These are phyloP conservation scores for Lecanosticta acicola DNA, from an alignment of 2,329 filamentous ascomycete genomes.

Conservation along the genomic window DNA sequence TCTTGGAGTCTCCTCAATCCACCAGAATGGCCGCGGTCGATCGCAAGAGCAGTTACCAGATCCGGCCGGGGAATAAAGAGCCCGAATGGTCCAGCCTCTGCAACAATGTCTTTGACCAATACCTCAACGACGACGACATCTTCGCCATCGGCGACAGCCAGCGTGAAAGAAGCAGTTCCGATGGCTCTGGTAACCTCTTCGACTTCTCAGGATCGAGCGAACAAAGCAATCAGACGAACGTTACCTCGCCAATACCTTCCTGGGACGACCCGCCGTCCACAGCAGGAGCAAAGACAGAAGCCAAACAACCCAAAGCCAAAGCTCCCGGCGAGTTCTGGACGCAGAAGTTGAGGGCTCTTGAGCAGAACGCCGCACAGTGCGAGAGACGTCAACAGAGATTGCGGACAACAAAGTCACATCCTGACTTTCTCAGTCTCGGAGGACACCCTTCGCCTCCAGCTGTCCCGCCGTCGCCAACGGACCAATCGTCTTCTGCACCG, in stretches of 20 bases:
- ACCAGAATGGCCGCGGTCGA: constrained; percentile 20
- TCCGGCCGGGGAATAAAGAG: constrained; percentile 48
- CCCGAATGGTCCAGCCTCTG: constrained; percentile 52
- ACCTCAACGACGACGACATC: constrained; percentile 52
- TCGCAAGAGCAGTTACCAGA: constrained; percentile 27
- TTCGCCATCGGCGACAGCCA: constrained; percentile 44
- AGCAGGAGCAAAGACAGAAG: constrained; percentile 16
- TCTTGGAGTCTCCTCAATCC: background rate
- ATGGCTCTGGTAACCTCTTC: constrained; percentile 45
- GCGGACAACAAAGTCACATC: constrained; percentile 29
- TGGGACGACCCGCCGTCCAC: constrained; percentile 30
- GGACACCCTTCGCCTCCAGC: constrained; percentile 33
- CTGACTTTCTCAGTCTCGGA: constrained; percentile 34
- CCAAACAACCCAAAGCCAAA: constrained; percentile 35
- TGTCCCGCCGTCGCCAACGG: constrained; percentile 24
- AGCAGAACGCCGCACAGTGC: constrained; percentile 45
- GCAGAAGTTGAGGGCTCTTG: constrained; percentile 47
- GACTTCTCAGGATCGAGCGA: constrained; percentile 47
- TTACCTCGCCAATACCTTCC: constrained; percentile 46
- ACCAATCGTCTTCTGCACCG: constrained; percentile 28
- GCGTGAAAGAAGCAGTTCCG: constrained; percentile 45
- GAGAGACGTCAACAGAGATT: constrained; percentile 38
- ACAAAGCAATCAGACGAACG: constrained; percentile 43
- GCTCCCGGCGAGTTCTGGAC: constrained; percentile 49
- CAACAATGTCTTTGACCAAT: constrained; percentile 60